phyloP scores from a whole-genome alignment of 2,329 filamentous ascomycete genomes.

The Aureobasidium sp. region DNA sequence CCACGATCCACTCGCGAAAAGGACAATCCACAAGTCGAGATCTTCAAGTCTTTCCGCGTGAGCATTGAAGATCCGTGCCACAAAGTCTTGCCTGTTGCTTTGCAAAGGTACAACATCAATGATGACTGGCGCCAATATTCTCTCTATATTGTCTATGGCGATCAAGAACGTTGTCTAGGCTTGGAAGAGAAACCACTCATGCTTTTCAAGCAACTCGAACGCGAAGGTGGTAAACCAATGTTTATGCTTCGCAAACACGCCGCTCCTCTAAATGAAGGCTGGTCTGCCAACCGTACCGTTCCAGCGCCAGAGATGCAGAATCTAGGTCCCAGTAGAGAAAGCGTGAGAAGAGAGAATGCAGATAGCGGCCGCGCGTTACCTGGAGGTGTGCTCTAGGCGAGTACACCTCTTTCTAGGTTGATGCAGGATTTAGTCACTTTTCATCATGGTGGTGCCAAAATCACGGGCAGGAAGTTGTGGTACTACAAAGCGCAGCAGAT shows the following conservation, averaged over 20 bases:
- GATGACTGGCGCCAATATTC: conserved; percentile 97
- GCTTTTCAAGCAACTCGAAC: conserved; percentile 93
- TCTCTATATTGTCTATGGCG: conserved; percentile 96
- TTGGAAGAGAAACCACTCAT: conserved; percentile 91
- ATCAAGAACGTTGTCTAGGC: conserved; percentile 88
- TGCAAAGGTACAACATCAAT: conserved; percentile 98
- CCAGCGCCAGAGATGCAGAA: neutral
- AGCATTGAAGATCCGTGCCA: conserved; percentile 97
- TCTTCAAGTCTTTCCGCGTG: conserved; percentile 98
- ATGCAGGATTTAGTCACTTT: neutral
- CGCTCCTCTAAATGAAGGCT: conserved; percentile 27
- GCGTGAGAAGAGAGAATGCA: neutral
- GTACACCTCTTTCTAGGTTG: conserved; percentile 5
- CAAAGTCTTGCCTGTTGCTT: conserved; percentile 88
- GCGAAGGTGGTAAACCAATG: conserved; percentile 97
- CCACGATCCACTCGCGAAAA: conserved; percentile 13
- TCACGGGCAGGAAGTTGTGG: neutral
- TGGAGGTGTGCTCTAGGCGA: conserved; percentile 18
- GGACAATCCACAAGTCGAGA: conserved; percentile 63
- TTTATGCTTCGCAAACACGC: conserved; percentile 81
- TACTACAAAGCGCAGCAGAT: neutral
- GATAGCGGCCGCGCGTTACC: conserved; percentile 14
- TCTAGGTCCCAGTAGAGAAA: neutral
- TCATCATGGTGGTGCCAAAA: neutral
- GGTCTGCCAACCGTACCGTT: conserved; percentile 1